phyloP scores from a whole-genome alignment of 192 early-diverging fungal genomes.

The Linnemannia exigua region DNA sequence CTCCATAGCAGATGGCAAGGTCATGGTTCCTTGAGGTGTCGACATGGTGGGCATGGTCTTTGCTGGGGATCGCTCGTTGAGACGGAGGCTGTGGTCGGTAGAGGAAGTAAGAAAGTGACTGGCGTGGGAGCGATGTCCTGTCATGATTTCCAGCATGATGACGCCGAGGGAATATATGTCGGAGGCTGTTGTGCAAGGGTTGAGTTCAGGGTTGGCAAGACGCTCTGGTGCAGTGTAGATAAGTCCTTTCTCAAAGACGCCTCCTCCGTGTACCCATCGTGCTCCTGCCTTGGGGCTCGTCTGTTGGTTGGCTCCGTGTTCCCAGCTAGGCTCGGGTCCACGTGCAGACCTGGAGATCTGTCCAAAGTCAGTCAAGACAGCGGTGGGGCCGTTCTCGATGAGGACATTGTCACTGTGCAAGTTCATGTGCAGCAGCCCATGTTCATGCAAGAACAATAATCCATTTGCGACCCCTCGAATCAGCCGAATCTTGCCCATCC shows the following conservation, averaged over 20 bases:
- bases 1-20: constrained; percentile 44
- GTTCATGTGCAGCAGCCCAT: constrained; percentile 54
- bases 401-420: constrained; percentile 55
- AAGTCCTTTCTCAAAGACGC: constrained; percentile 48
- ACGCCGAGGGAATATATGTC: constrained; percentile 53
- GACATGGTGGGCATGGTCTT: constrained; percentile 19
- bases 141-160: constrained; percentile 55
- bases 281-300: constrained; percentile 33
- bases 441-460: constrained; percentile 45
- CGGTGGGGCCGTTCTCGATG: constrained; percentile 41
- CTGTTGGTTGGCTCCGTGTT: not conserved
- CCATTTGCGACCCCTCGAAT: constrained; percentile 56
- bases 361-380: constrained; percentile 51
- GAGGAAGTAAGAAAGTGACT: constrained; percentile 43
- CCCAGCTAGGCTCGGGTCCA: constrained; percentile 10
- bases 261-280: constrained; percentile 41
- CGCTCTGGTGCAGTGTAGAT: constrained; percentile 56
- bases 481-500: constrained; percentile 54
- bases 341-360: constrained; percentile 41
- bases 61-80: constrained; percentile 9
- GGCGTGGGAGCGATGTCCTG: constrained; percentile 48
- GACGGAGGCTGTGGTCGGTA: constrained; percentile 12
- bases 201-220: constrained; percentile 51
- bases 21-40: constrained; percentile 43
- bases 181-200: constrained; percentile 47